phyloP scores from a whole-genome alignment of 345 rosid species.

The Pistacia integerrima region DNA sequence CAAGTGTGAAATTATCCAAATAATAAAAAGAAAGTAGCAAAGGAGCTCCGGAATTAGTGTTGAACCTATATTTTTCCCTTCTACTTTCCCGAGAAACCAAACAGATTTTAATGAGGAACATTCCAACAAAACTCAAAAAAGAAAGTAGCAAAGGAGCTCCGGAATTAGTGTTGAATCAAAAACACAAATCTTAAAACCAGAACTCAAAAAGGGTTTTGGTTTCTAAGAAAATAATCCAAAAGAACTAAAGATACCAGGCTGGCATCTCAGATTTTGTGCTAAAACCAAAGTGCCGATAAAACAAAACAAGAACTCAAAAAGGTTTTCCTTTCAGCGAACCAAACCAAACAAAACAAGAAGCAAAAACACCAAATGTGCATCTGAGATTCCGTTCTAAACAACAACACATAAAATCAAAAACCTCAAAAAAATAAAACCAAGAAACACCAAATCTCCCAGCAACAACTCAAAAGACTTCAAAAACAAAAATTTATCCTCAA shows the following conservation, averaged over 20 bases:
- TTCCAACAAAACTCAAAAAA: background rate
- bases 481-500: background rate
- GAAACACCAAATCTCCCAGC: background rate
- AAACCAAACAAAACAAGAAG: background rate
- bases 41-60: too few relatives aligned
- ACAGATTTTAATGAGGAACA: background rate
- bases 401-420: too few relatives aligned
- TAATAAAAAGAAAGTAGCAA: too few relatives aligned
- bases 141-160: background rate
- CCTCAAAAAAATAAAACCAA: background rate
- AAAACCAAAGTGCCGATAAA: background rate
- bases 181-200: background rate
- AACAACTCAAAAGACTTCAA: background rate
- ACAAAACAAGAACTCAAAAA: background rate
- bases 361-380: conserved; percentile 3
- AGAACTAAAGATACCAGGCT: background rate
- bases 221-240: background rate
- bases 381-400: background rate
- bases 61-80: background rate
- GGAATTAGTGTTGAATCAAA: background rate
- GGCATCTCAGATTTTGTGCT: background rate
- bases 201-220: background rate
- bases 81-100: background rate
- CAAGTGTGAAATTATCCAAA: background rate
- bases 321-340: background rate